phyloP scores from a whole-genome alignment of 2,329 filamentous ascomycete species.

The Geoglossum cookeanum region DNA sequence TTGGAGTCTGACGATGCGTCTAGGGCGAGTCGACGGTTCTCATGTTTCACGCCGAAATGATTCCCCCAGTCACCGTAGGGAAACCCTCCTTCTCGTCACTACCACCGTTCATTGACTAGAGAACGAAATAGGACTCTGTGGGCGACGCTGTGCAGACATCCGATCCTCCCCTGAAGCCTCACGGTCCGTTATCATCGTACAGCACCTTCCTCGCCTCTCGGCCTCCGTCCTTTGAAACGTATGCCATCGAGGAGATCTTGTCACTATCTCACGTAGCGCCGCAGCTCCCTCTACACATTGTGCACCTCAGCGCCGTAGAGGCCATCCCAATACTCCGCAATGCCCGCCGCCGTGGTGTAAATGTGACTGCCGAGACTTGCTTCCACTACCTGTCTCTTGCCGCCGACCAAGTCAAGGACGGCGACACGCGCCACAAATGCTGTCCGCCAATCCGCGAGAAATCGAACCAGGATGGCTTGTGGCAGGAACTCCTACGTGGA shows the following conservation, averaged over 20 bases:
- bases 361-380: constrained; percentile 86
- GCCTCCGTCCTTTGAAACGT: constrained; percentile 77
- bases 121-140: constrained; percentile 40
- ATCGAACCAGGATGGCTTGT: constrained; percentile 67
- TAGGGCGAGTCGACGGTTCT: constrained; percentile 64
- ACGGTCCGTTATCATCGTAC: constrained; percentile 58
- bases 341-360: constrained; percentile 53
- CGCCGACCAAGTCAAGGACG: constrained; percentile 61
- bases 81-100: neutral
- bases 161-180: constrained; percentile 47
- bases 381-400: constrained; percentile 84
- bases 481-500: constrained; percentile 47
- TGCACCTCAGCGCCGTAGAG: constrained; percentile 78
- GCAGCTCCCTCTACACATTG: constrained; percentile 72
- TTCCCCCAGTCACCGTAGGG: constrained; percentile 47
- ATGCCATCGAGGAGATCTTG: constrained; percentile 73
- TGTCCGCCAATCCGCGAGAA: constrained; percentile 76
- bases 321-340: constrained; percentile 63
- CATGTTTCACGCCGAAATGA: constrained; percentile 99
- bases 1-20: neutral
- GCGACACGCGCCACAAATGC: constrained; percentile 87
- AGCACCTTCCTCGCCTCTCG: constrained; percentile 82
- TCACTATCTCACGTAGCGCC: constrained; percentile 65
- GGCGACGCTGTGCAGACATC: constrained; percentile 57
- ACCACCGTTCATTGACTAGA: neutral